Percentiles rank a stretch among this genome's conserved stretches.
These are phyloP conservation scores for Macrophomina pseudophaseolina DNA, from an alignment of 2,329 filamentous ascomycete genomes.

Conservation along the genomic window DNA sequence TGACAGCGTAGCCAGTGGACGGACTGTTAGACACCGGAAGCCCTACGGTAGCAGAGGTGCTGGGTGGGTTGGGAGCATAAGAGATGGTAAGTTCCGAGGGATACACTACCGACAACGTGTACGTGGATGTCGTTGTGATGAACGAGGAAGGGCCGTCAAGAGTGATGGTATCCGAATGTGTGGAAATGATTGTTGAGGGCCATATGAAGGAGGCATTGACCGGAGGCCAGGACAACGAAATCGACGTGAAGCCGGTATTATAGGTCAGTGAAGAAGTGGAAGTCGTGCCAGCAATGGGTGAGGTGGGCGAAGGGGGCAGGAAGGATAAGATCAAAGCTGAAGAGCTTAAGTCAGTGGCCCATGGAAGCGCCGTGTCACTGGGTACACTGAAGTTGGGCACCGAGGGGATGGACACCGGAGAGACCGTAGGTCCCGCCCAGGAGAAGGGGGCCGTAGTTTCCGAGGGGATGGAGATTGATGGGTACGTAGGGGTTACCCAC, in stretches of 20 bases:
- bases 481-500: not conserved
- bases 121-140: not conserved
- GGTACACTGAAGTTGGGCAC: not conserved
- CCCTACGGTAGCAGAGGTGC: not conserved
- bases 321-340: not conserved
- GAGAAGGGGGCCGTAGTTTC: not conserved
- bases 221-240: slow-evolving; percentile 12
- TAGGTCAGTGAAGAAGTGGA: not conserved
- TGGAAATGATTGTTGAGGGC: slow-evolving; percentile 19
- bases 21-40: not conserved
- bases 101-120: not conserved
- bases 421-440: not conserved
- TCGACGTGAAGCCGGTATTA: not conserved
- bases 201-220: not conserved
- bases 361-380: not conserved
- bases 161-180: slow-evolving; percentile 12
- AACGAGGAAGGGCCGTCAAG: slow-evolving; percentile 3
- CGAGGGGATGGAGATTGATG: too few relatives aligned
- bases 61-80: not conserved
- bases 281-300: not conserved
- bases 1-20: not conserved
- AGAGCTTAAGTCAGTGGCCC: not conserved
- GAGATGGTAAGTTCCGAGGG: not conserved
- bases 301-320: slow-evolving; percentile 11
- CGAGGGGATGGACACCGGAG: slow-evolving; percentile 1